Evolutionary conservation across 257 asterid species (phyloP).

Genomic region (Cruciata laevipes): DNA sequence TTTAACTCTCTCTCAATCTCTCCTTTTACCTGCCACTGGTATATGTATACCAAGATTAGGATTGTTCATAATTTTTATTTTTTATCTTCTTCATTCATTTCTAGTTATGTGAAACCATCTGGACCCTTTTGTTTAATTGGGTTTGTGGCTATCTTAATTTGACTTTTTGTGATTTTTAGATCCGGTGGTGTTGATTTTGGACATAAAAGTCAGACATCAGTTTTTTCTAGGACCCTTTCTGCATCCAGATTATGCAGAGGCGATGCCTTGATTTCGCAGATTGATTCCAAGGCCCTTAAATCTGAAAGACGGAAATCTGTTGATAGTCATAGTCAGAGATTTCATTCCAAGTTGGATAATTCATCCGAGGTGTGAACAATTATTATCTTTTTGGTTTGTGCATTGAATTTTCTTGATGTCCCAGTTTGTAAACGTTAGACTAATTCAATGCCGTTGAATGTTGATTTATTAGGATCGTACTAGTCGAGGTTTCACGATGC

Average conservation of each 20-base stretch:
- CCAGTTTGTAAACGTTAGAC: neutral
- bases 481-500: conserved; percentile 28
- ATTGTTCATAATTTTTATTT: conserved; percentile 9
- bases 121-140: neutral
- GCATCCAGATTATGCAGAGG: conserved; percentile 72
- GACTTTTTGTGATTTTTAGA: conserved; percentile 27
- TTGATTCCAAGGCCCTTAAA: conserved; percentile 53
- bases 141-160: neutral
- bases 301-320: conserved; percentile 37
- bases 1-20: neutral
- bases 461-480: conserved; percentile 23
- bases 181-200: conserved; percentile 45
- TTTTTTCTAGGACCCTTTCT: conserved; percentile 54
- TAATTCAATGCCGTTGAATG: neutral
- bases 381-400: neutral
- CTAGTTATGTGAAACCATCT: neutral
- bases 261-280: conserved; percentile 40
- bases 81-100: neutral
- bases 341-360: conserved; percentile 33
- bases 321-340: conserved; percentile 22
- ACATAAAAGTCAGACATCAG: conserved; percentile 34
- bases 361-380: conserved; percentile 29
- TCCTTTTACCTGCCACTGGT: neutral
- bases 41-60: conserved; percentile 10
- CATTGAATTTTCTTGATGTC: neutral